Conservation (phyloP, 176 grass and related monocot species). For the Oryza longistaminata region DNA sequence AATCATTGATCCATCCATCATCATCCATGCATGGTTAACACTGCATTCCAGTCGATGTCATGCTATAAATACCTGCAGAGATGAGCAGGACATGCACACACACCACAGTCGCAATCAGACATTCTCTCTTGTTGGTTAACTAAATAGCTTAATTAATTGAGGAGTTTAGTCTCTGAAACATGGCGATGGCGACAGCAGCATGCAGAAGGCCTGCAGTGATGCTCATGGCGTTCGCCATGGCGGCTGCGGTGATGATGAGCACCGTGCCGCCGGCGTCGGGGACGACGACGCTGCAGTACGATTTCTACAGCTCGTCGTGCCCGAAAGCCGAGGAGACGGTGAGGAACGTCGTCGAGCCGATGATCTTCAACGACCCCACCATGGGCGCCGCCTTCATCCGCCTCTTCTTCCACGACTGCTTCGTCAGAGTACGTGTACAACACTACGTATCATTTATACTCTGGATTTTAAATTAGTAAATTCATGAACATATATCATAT, state of each 20-base stretch:
- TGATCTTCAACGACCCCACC: slow-evolving; percentile 9
- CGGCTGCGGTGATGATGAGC: background rate
- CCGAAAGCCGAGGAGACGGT: slow-evolving; percentile 45
- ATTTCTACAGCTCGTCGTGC: slow-evolving; percentile 37
- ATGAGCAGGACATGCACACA: background rate
- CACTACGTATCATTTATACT: no score
- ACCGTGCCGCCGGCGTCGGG: background rate
- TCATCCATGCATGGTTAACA: background rate
- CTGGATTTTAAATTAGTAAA: no score
- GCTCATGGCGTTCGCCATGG: slow-evolving; percentile 8
- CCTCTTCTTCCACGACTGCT: slow-evolving; percentile 79
- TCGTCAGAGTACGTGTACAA: slow-evolving; percentile 41
- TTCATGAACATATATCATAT: background rate
- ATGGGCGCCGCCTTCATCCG: slow-evolving; percentile 47
- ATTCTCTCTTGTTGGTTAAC: background rate
- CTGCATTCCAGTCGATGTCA: background rate
- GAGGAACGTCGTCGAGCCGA: slow-evolving; percentile 23
- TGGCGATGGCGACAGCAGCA: background rate
- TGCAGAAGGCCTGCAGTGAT: background rate
- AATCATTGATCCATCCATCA: background rate
- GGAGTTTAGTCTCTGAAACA: background rate
- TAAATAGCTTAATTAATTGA: background rate
- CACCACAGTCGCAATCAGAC: slow-evolving; percentile 10
- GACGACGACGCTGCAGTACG: slow-evolving; percentile 1
- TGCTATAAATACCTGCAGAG: slow-evolving; percentile 17